These are phyloP conservation scores for Citrus hindsii DNA, from an alignment of 345 rosid species.

Conservation along the genomic window DNA sequence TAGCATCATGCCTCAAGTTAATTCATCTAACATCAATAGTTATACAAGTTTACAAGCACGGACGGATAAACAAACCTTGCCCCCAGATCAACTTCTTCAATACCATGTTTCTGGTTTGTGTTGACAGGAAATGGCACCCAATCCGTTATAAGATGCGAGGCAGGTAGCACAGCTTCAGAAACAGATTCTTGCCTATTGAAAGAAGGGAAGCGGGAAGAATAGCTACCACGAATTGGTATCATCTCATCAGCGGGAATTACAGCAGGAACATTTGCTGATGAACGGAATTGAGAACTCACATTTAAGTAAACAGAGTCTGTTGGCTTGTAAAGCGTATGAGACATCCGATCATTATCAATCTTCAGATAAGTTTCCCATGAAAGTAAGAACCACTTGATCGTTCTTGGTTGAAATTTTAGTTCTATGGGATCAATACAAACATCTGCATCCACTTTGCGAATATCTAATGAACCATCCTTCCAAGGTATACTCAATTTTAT, in stretches of 20 bases:
- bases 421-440: slow-evolving; percentile 73
- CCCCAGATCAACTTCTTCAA: slow-evolving; percentile 64
- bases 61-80: slow-evolving; percentile 60
- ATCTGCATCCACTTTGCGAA: slow-evolving; percentile 82
- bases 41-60: background rate
- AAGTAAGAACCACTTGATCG: slow-evolving; percentile 62
- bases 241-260: slow-evolving; percentile 23
- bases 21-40: background rate
- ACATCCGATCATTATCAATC: slow-evolving; percentile 25
- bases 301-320: slow-evolving; percentile 39
- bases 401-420: slow-evolving; percentile 63
- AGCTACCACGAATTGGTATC: slow-evolving; percentile 18
- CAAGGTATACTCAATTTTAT: slow-evolving; percentile 88
- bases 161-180: slow-evolving; percentile 48
- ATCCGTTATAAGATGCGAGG: slow-evolving; percentile 62
- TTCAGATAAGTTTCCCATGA: slow-evolving; percentile 51
- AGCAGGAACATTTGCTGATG: slow-evolving; percentile 26
- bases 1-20: background rate
- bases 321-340: slow-evolving; percentile 22
- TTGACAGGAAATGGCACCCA: slow-evolving; percentile 66
- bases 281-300: slow-evolving; percentile 39
- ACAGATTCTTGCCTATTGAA: slow-evolving; percentile 35
- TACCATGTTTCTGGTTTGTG: slow-evolving; percentile 31
- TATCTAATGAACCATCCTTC: slow-evolving; percentile 89
- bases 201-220: slow-evolving; percentile 32